A percentile compares a stretch with the other conserved stretches of the same genome.
phyloP scores from a whole-genome alignment of 768 basidiomycete genomes.

The Tylopilus vinaceipallidus region DNA sequence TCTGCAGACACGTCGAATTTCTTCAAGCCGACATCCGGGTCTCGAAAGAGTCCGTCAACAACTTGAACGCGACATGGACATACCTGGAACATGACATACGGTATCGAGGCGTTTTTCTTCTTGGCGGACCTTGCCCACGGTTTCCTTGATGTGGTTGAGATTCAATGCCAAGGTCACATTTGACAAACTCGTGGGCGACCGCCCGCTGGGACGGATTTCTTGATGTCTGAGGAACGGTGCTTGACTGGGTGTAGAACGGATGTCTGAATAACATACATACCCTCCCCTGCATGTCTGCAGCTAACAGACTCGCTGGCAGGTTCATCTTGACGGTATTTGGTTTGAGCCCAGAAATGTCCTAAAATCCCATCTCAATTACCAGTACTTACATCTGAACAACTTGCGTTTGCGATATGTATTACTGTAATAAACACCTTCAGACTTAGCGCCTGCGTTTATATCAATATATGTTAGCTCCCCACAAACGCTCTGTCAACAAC shows the following conservation, averaged over 20 bases:
- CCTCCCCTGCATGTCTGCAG: not conserved
- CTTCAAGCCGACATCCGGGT: not conserved
- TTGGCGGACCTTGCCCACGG: not conserved
- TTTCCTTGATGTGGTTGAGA: not conserved
- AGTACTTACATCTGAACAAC: not conserved
- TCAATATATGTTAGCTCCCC: conserved; percentile 34
- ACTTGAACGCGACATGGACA: not conserved
- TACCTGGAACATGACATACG: not conserved
- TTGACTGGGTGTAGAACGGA: not conserved
- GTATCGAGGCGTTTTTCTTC: not conserved
- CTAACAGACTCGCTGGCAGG: not conserved
- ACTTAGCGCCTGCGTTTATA: not conserved
- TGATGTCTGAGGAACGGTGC: not conserved
- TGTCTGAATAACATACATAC: not conserved
- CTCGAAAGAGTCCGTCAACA: not conserved
- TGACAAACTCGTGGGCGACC: not conserved
- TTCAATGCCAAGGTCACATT: conserved; percentile 1
- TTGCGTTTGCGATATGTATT: not conserved
- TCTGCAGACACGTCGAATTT: not conserved
- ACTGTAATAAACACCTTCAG: not conserved
- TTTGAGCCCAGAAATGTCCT: too few relatives aligned
- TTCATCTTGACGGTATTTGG: too few relatives aligned
- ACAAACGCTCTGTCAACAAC: conserved; percentile 53
- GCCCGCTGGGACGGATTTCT: not conserved
- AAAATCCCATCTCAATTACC: not conserved